Evolutionary conservation across 129 eudicot species (phyloP), one percentile per base, ranked within the genome.

Genomic region (Lactuca saligna): DNA sequence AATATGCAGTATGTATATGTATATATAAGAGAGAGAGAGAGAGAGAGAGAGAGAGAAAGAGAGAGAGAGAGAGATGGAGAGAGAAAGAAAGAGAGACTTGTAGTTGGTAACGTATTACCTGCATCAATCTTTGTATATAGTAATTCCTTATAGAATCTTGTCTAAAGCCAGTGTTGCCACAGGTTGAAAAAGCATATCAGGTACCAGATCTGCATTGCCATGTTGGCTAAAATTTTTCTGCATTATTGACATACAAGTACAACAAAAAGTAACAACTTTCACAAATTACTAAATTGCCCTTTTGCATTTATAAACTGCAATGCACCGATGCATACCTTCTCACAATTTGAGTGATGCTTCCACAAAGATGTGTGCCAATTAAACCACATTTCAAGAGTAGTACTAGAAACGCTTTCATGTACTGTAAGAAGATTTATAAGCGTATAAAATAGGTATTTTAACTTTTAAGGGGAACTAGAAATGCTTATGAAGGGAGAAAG

Each of bases 301-400:
- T 48, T 69, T 12, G n/a, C 15, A 32, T 71, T 71, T 15, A 39
- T 25, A 35, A 66, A 42, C 49, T 10, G 25, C 58, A 63, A 58
- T 35, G 46, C 34, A 55, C 57, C 63, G 10, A 70, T 6, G 37
- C 13, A 63, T 80, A 85, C 97, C 97, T 85, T 72, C 3, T 58
- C 73, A 73, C 41, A 72, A 58, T 54, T 46, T 65, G 72, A 68
- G 25, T 71, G 64, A 69, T 64, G 62, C 59, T 66, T 82, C 99
- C 99, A 94, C 84, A 89, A 75, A 29, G 82, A 87, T 54, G 82
- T 64, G 70, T 94, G 99, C 99, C 99, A 94, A 17, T 77, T 89
- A 75, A 85, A 85, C 99, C 99, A 94, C 97, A 94, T 79, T 68
- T 87, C 99, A 32, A 61, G 75, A 58, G 74, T 80, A 68, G 80